Conservation (phyloP, 108 stramenopile genomes). For the Epipyxis sp. region DNA sequence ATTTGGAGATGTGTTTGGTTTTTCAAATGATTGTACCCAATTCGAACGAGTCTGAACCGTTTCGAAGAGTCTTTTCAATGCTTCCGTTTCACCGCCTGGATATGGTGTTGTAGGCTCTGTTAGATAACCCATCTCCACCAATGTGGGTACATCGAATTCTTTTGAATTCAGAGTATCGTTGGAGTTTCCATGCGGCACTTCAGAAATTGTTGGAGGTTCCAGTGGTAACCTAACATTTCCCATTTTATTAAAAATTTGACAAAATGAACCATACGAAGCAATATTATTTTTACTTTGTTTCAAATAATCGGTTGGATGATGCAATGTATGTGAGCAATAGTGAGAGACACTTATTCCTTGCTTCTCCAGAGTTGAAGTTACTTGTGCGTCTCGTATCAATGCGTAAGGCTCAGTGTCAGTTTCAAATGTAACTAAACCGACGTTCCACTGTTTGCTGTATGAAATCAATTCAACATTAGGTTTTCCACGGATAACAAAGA, state of each 20-base stretch:
- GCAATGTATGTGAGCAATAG: slow-evolving; percentile 57
- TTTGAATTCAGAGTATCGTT: slow-evolving; percentile 1
- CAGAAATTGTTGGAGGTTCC: slow-evolving; percentile 56
- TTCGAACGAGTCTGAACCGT: slow-evolving; percentile 26
- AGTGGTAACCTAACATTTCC: slow-evolving; percentile 28
- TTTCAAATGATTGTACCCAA: slow-evolving; percentile 84
- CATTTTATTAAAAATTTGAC: slow-evolving; percentile 48
- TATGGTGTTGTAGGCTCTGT: slow-evolving; percentile 58
- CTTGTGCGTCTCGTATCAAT: slow-evolving; percentile 37
- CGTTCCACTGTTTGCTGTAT: slow-evolving; percentile 58
- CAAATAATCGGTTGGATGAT: slow-evolving; percentile 38
- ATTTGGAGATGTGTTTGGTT: slow-evolving; percentile 86
- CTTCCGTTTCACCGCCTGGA: slow-evolving; percentile 52
- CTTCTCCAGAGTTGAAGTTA: slow-evolving; percentile 37
- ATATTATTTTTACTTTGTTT: slow-evolving; percentile 41
- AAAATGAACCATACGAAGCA: slow-evolving; percentile 59
- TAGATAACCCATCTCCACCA: slow-evolving; percentile 39
- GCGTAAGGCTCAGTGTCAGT: slow-evolving; percentile 62
- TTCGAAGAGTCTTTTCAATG: slow-evolving; percentile 37
- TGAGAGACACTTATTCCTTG: slow-evolving; percentile 53
- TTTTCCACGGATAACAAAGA: slow-evolving; percentile 71
- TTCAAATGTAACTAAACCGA: slow-evolving; percentile 61
- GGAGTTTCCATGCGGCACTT: slow-evolving; percentile 15
- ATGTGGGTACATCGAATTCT: slow-evolving; percentile 24
- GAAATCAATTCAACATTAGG: slow-evolving; percentile 67